Evolutionary conservation across 2,329 filamentous ascomycete genomes (phyloP).

Genomic region (Cladosporium sp.): DNA sequence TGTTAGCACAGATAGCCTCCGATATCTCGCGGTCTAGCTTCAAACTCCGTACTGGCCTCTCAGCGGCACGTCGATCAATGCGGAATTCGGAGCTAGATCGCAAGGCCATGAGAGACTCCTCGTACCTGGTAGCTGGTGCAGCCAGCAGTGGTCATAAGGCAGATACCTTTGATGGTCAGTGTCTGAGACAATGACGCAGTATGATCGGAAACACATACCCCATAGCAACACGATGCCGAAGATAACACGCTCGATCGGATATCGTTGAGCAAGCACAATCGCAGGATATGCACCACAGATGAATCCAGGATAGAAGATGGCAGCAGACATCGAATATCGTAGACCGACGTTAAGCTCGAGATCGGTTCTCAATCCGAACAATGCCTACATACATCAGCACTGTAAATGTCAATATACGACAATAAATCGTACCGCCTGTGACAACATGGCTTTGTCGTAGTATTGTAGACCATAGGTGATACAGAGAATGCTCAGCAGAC

Average conservation of each 20-base stretch:
- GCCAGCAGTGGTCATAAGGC: constrained; percentile 42
- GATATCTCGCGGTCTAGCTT: not conserved
- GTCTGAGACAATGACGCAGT: not conserved
- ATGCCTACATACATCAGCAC: constrained; percentile 34
- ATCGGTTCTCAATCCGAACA: constrained; percentile 48
- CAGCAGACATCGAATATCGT: constrained; percentile 48
- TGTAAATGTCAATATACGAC: not conserved
- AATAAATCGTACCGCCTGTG: constrained; percentile 49
- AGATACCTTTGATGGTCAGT: constrained; percentile 1
- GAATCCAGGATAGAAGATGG: constrained; percentile 55
- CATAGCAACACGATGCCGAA: constrained; percentile 42
- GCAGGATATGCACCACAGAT: constrained; percentile 52
- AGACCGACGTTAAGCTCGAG: constrained; percentile 45
- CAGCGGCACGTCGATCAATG: too few species aligned
- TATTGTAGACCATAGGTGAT: constrained; percentile 52
- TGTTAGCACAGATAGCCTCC: not conserved
- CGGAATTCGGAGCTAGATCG: too few species aligned
- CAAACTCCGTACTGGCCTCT: too few species aligned
- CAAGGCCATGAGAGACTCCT: not conserved
- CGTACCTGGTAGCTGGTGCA: constrained; percentile 64
- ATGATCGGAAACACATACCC: constrained; percentile 33
- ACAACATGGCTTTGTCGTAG: constrained; percentile 57
- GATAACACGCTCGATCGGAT: constrained; percentile 50
- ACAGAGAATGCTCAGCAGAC: constrained; percentile 51
- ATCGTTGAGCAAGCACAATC: constrained; percentile 48